Conservation (phyloP, 2,329 filamentous ascomycete genomes). For the Diaporthe amygdali region DNA sequence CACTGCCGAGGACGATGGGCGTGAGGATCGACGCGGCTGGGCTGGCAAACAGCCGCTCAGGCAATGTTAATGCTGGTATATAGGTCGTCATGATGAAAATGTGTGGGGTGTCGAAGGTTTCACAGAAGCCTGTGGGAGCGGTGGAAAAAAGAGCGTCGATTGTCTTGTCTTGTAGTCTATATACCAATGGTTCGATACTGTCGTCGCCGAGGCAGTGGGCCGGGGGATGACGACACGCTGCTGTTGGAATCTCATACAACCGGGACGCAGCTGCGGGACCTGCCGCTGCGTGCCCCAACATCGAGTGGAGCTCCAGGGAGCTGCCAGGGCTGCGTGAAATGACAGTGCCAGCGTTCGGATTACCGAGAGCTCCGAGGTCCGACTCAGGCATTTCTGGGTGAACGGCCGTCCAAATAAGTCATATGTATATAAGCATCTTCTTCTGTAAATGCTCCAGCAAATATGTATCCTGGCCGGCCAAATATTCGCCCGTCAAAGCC, state of each 20-base stretch:
- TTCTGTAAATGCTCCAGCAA: neutral
- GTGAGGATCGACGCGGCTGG: constrained; percentile 77
- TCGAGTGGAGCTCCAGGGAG: neutral
- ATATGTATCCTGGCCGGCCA: neutral
- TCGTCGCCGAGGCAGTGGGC: neutral
- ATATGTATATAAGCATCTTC: neutral
- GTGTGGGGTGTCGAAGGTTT: neutral
- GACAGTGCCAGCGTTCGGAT: neutral
- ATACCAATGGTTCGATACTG: neutral
- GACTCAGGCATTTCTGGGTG: neutral
- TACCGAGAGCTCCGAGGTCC: constrained; percentile 3
- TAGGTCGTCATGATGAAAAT: constrained; percentile 72
- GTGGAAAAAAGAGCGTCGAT: neutral
- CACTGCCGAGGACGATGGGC: constrained; percentile 74
- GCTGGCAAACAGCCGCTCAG: constrained; percentile 71
- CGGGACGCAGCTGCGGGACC: neutral
- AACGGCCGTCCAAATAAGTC: neutral
- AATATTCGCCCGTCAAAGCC: neutral
- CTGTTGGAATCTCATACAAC: neutral
- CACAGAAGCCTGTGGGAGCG: neutral
- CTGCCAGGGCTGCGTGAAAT: neutral
- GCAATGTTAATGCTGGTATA: constrained; percentile 78
- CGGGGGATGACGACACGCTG: neutral
- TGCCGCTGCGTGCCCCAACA: neutral
- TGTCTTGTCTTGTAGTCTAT: neutral